Percentiles rank a stretch among this genome's conserved stretches.
Evolutionary conservation across 2,329 filamentous ascomycete species (phyloP).

Genomic region (Madurella mycetomatis): DNA sequence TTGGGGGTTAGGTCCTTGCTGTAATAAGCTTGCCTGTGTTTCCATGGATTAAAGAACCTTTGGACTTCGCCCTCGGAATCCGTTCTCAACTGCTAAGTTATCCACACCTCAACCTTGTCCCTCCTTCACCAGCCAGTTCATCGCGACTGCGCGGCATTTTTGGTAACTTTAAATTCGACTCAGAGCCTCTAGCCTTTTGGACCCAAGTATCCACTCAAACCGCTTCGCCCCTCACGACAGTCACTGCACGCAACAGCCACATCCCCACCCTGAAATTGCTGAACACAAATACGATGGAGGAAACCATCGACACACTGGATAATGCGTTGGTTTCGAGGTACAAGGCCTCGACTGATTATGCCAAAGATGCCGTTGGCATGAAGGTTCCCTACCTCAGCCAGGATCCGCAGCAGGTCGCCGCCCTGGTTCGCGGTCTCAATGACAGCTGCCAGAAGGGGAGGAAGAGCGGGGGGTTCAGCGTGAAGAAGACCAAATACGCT

Average conservation of each 20-base stretch:
- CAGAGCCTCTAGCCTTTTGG: background rate
- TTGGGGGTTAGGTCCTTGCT: background rate
- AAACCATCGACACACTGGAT: constrained; percentile 4
- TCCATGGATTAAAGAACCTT: constrained; percentile 1
- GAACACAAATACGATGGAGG: constrained; percentile 19
- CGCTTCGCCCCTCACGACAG: constrained; percentile 5
- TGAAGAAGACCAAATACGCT: constrained; percentile 74
- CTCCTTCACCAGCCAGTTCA: background rate
- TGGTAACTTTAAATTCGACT: background rate
- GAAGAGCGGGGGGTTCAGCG: constrained; percentile 60
- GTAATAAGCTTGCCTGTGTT: background rate
- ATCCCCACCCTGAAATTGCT: constrained; percentile 7
- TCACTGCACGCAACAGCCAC: constrained; percentile 6
- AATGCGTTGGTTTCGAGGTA: constrained; percentile 18
- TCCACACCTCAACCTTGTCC: background rate
- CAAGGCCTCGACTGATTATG: constrained; percentile 25
- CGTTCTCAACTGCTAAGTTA: background rate
- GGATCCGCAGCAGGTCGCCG: constrained; percentile 61
- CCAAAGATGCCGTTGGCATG: constrained; percentile 32
- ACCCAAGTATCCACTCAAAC: constrained; percentile 15
- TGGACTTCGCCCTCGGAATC: background rate
- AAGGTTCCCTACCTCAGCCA: constrained; percentile 63
- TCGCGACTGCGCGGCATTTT: background rate
- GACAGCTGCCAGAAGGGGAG: constrained; percentile 43
- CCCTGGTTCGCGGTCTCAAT: constrained; percentile 63